These are phyloP conservation scores for Platanus orientalis DNA, from an alignment of 164 flowering plant species.

Conservation along the genomic window DNA sequence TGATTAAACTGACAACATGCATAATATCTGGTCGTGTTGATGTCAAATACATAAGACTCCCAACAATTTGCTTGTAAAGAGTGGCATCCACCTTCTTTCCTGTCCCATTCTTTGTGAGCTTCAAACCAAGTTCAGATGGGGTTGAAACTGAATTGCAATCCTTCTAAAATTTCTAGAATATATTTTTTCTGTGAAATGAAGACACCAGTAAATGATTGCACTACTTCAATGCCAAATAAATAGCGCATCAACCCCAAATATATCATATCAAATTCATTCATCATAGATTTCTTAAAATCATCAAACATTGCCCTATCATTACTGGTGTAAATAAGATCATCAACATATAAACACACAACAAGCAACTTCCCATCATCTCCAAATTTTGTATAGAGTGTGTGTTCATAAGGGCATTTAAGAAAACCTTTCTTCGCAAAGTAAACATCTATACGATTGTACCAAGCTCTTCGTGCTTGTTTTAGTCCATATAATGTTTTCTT, in stretches of 20 bases:
- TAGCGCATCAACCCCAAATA: too few relatives aligned
- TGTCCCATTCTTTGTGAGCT: too few relatives aligned
- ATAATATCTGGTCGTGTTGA: too few relatives aligned
- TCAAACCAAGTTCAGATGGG: conserved; percentile 16
- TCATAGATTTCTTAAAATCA: not conserved
- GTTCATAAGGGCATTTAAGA: conserved; percentile 30
- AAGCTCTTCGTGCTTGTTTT: conserved; percentile 7
- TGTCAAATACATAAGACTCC: too few relatives aligned
- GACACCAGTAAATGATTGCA: not conserved
- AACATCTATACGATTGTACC: conserved; percentile 1
- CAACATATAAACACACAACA: conserved; percentile 13
- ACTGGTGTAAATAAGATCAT: conserved; percentile 4
- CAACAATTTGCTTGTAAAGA: too few relatives aligned
- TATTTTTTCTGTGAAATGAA: too few relatives aligned
- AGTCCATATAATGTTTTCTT: conserved; percentile 4
- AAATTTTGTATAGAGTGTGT: not conserved
- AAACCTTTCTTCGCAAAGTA: not conserved
- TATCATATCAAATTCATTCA: too few relatives aligned
- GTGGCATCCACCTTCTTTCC: too few relatives aligned
- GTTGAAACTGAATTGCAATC: not conserved
- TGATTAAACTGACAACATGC: too few relatives aligned
- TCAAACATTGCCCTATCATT: conserved; percentile 4
- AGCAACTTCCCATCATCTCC: not conserved
- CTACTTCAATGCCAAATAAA: not conserved
- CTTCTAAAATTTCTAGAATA: too few relatives aligned